These are phyloP conservation scores for Quercus phellos DNA, from an alignment of 331 rosid genomes.

Conservation along the genomic window DNA sequence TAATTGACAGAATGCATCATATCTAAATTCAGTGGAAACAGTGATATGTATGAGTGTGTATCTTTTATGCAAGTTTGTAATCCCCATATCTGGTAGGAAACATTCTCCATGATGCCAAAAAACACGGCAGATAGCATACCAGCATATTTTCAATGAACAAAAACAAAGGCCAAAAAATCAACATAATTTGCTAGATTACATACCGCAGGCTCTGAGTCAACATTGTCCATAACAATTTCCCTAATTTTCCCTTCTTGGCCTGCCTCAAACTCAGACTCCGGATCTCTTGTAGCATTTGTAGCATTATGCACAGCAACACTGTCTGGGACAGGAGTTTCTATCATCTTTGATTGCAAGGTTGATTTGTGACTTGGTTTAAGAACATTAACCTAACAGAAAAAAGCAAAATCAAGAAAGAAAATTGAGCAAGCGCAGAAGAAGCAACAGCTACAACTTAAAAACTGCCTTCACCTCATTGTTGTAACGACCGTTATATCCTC, in stretches of 20 bases:
- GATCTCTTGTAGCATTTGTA: slow-evolving; percentile 64
- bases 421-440: slow-evolving; percentile 10
- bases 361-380: slow-evolving; percentile 95
- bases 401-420: slow-evolving; percentile 24
- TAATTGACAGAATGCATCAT: neutral
- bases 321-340: slow-evolving; percentile 51
- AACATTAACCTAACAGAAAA: slow-evolving; percentile 57
- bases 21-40: neutral
- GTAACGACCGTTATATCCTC: slow-evolving; percentile 93
- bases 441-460: slow-evolving; percentile 1
- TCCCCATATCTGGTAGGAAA: neutral
- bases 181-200: slow-evolving; percentile 19
- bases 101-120: neutral
- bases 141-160: neutral
- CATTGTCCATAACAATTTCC: slow-evolving; percentile 71
- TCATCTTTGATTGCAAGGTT: slow-evolving; percentile 67
- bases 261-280: slow-evolving; percentile 64
- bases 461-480: slow-evolving; percentile 65
- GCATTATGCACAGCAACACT: slow-evolving; percentile 60
- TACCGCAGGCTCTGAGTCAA: slow-evolving; percentile 49
- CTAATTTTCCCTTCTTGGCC: slow-evolving; percentile 74
- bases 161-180: slow-evolving; percentile 16
- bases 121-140: slow-evolving; percentile 1
- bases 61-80: too few species aligned
- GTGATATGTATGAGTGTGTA: too few species aligned